Evolutionary conservation across 1,284 basidiomycete genomes (phyloP), one percentile per base, ranked within the genome.

Genomic region (Chiua sp.): DNA sequence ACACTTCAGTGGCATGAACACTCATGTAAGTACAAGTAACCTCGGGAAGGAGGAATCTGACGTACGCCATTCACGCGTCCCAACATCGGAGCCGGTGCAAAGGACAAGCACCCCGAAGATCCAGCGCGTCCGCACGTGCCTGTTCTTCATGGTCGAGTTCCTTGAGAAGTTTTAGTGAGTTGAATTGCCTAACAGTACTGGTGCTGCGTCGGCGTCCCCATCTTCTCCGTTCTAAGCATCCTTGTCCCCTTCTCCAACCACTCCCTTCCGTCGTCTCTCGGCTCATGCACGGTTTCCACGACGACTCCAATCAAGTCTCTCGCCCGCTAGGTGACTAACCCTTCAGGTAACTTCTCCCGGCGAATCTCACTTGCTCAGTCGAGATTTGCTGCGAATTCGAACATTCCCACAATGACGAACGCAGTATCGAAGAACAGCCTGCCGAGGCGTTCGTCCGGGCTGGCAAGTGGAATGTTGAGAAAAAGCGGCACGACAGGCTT

Each of bases 331-430:
- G 86, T 35, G 92, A 88, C 39, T 37, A 98, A 82, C 3, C 82
- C 78, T 44, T 92, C 87, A 0, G 96, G 96, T 0, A 98, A 82
- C 16, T 84, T 79, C 15, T 91, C 86, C 71, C 96, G 91, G 1
- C 90, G 88, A 28, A 98, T 85, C 91, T 98, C 96, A 76, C 99
- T 97, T 33, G 88, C 89, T 67, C 96, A 98, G 76, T 98, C 97
- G 49, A 96, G 80, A 61, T 91, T 89, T 33, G 94, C 83, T 0
- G 93, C 91, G 56, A 98, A 85, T 57, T 86, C 85, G 44, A 98
- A 80, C 67, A 98, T 75, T 72, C 98, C 94, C 3, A 87, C 84
- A 37, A 98, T 83, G 18, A 96, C 79, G 63, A 95, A 91, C 61
- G 92, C 89, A 1, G 55, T 47, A 7, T 70, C 57, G 18, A 64